Base-by-base conservation (phyloP, 1,284 basidiomycete species). In the Leccinum fuscescens region DNA sequence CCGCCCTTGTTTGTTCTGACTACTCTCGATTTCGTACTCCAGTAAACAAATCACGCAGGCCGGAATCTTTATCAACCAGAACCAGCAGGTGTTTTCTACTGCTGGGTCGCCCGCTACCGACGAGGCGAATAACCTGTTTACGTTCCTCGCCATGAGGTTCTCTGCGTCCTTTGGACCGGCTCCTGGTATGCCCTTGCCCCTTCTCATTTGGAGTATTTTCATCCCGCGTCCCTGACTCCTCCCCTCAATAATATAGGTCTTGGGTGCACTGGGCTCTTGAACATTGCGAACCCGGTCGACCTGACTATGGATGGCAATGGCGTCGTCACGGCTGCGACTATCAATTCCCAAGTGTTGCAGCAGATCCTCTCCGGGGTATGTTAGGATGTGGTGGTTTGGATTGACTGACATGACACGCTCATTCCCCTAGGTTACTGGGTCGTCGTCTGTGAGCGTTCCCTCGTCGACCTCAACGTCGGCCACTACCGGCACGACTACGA, bases 141-240 rank as follows among this genome's bases (percentile, higher is more conserved):
- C 70, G 12, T 69, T 72, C 59, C 62, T 72, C 17, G 62, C 70
- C 14, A 66, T 65, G 70, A 67, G 68, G 49, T 71, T 69, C 44
- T 71, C 70, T 2, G 33, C 44, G 9, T 54, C 70, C 1, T 61
- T 69, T 53, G 69, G 67, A 12, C 69, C 70, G 24, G 58, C 56
- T 33, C 68, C 68, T 11, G 68, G 68, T 72, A 3, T 5, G 63
- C 58, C n/a, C 35, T 37, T 17, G 6, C 5, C 3, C 29, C 20
- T 14, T 20, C 44, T 22, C 44, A 20, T 46, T 20, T 22, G 20
- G 44, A 8, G 20, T 22, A 46, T 7, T 22, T 44, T 46, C 44
- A 12, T 46, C 17, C 20, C 11, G 17, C 44, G 6, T 20, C 20
- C 14, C 44, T 46, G 44, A 46, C 44, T 17, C 29, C 29, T 46